Base-by-base conservation (phyloP, 139 green algal genomes). In the Chlorella sp. region DNA sequence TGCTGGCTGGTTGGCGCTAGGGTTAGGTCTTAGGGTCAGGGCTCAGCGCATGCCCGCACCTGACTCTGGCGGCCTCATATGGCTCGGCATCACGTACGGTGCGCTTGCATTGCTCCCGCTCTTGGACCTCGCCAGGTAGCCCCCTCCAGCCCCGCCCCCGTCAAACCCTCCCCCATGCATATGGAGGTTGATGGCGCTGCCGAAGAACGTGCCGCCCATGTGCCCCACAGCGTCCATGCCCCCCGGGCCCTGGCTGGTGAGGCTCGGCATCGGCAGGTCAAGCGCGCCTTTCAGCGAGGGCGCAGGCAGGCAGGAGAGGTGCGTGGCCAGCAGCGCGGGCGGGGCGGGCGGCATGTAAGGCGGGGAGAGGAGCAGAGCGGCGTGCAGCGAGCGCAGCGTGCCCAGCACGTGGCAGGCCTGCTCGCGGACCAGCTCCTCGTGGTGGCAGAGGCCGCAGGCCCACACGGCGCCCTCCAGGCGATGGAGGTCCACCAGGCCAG, bases 391-490 rank as follows among this genome's bases (percentile, higher is more conserved):
- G 61, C 61, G 61, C 27, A 67, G 27, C 3, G 29, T 26, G 27
- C 35, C 33, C 49, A 35, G 49, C 62, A 80, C 72, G 50, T 77
- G 75, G 42, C 42, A 55, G 0, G 81, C 86, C n/a, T 91, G 74
- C 1, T 74, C 34, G 14, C 89, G 68, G 24, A 90, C 69, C 27
- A 30, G 34, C 29, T 88, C 73, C 27, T 77, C 76, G 30, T 86
- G 76, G 6, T 63, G 74, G 62, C 76, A 80, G 73, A 88, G 83
- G 49, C 92, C 73, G 49, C 85, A 81, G 59, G 82, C 74, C 42
- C 42, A 55, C 42, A 55, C 42, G 10, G 42, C 51, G 1, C 84
- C 88, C 71, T 94, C 86, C 74, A 94, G 55, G 27, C 80, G 74
- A 6, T 83, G 71, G 31, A 89, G n/a, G 59, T 93, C 88, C 35